Conservation (phyloP, 192 early-diverging fungal species). For the Coemansia erecta region DNA sequence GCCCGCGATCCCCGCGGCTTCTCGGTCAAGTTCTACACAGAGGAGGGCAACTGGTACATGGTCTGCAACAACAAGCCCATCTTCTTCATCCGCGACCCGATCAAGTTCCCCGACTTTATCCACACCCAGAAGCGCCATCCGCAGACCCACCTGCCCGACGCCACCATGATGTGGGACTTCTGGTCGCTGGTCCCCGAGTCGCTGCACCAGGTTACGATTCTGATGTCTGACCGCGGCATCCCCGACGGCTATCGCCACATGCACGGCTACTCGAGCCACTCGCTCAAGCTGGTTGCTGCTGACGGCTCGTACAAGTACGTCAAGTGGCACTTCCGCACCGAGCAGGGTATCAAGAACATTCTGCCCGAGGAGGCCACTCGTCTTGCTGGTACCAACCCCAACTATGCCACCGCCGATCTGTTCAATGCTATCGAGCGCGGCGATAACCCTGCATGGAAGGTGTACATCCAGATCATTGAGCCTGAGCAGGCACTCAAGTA, state of each 20-base stretch:
- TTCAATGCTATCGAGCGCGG: constrained; percentile 69
- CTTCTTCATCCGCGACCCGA: constrained; percentile 78
- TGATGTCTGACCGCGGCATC: constrained; percentile 82
- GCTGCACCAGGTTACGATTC: constrained; percentile 74
- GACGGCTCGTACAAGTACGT: constrained; percentile 69
- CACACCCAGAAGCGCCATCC: constrained; percentile 84
- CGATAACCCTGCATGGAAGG: constrained; percentile 69
- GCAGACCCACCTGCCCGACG: constrained; percentile 67
- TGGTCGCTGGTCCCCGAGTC: constrained; percentile 73
- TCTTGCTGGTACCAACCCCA: constrained; percentile 64
- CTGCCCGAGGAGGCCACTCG: constrained; percentile 60
- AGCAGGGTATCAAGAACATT: constrained; percentile 76
- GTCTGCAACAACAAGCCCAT: constrained; percentile 85
- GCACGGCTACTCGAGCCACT: constrained; percentile 80
- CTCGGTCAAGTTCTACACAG: constrained; percentile 83
- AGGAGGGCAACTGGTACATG: constrained; percentile 86
- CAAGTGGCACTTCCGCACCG: constrained; percentile 85
- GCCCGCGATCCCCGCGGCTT: constrained; percentile 81
- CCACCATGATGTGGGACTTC: constrained; percentile 79
- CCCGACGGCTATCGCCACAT: constrained; percentile 80
- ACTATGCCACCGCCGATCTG: constrained; percentile 74
- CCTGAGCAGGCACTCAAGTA: constrained; percentile 68
- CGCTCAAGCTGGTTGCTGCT: constrained; percentile 69
- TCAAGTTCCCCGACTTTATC: constrained; percentile 83
- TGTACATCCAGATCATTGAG: constrained; percentile 73